Conservation (phyloP, 352 stramenopile genomes). For the Globisporangium heterothallicum region DNA sequence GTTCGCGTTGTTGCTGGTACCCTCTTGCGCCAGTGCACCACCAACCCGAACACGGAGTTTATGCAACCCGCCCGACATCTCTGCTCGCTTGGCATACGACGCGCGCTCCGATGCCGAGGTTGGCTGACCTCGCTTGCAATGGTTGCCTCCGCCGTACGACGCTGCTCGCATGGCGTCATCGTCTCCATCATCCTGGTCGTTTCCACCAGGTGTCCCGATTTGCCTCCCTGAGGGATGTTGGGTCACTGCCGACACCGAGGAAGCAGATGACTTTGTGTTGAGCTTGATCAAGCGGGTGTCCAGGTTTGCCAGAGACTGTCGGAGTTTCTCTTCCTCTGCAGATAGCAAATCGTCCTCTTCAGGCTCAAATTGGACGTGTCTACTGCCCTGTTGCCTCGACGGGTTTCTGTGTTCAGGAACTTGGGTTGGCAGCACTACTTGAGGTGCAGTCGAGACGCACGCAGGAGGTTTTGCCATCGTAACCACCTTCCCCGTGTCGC, state of each 20-base stretch:
- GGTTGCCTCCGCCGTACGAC: constrained; percentile 38
- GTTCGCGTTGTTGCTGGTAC: constrained; percentile 5
- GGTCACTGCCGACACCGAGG: constrained; percentile 1
- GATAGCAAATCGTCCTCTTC: constrained; percentile 30
- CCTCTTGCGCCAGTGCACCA: constrained; percentile 21
- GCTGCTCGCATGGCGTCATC: constrained; percentile 20
- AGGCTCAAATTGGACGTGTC: background rate
- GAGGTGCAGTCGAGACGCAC: background rate
- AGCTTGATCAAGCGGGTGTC: constrained; percentile 29
- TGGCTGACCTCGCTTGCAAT: constrained; percentile 28
- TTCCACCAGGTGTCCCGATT: background rate
- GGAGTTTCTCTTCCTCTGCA: constrained; percentile 36
- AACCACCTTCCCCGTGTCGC: background rate
- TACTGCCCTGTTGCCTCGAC: background rate
- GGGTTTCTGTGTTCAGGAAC: background rate
- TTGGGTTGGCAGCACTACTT: background rate
- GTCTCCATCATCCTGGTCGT: background rate
- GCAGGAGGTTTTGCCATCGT: background rate
- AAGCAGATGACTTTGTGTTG: background rate
- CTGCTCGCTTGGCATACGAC: constrained; percentile 33
- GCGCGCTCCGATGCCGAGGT: constrained; percentile 27
- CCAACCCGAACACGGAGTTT: constrained; percentile 49
- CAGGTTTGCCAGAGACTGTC: constrained; percentile 55
- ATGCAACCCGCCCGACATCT: constrained; percentile 48
- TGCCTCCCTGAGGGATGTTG: background rate